Evolutionary conservation across 495 filamentous ascomycete species (phyloP).

Genomic region (Neurospora sublineolata): DNA sequence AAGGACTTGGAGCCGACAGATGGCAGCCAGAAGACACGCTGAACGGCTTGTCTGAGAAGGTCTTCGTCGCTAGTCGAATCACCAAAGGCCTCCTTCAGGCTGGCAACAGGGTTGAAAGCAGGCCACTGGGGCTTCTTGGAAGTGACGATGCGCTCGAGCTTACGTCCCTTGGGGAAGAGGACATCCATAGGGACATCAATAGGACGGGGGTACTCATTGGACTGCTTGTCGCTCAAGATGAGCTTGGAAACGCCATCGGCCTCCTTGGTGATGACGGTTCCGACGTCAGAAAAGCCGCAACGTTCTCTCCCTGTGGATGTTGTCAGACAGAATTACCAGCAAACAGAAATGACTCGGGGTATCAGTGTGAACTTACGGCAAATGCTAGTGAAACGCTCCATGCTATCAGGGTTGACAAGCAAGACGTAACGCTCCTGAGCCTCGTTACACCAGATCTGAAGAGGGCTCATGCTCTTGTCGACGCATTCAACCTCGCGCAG

Average conservation of each 20-base stretch:
- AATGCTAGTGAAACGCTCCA: constrained; percentile 77
- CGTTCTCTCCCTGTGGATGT: constrained; percentile 51
- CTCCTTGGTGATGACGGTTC: constrained; percentile 57
- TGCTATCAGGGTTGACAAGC: constrained; percentile 61
- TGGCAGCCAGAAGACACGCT: constrained; percentile 72
- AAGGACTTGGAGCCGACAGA: constrained; percentile 92
- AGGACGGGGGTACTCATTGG: constrained; percentile 59
- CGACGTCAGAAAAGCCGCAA: constrained; percentile 89
- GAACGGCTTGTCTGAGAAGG: constrained; percentile 60
- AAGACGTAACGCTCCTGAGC: constrained; percentile 94
- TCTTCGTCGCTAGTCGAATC: constrained; percentile 42
- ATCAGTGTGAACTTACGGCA: constrained; percentile 37
- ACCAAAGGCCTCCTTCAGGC: constrained; percentile 38
- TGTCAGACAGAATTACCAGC: constrained; percentile 8
- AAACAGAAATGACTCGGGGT: background rate
- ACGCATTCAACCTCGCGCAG: constrained; percentile 83
- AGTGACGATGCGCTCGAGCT: constrained; percentile 67
- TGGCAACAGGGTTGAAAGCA: constrained; percentile 51
- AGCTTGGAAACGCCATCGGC: constrained; percentile 53
- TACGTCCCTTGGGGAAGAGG: constrained; percentile 83
- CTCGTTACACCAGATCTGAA: constrained; percentile 96
- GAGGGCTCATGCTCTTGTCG: constrained; percentile 81
- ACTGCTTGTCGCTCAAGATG: constrained; percentile 72
- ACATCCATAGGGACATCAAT: constrained; percentile 88
- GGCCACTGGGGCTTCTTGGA: constrained; percentile 59